These are phyloP conservation scores for Podospora fimiseda DNA, from an alignment of 495 filamentous ascomycete species.

Conservation along the genomic window DNA sequence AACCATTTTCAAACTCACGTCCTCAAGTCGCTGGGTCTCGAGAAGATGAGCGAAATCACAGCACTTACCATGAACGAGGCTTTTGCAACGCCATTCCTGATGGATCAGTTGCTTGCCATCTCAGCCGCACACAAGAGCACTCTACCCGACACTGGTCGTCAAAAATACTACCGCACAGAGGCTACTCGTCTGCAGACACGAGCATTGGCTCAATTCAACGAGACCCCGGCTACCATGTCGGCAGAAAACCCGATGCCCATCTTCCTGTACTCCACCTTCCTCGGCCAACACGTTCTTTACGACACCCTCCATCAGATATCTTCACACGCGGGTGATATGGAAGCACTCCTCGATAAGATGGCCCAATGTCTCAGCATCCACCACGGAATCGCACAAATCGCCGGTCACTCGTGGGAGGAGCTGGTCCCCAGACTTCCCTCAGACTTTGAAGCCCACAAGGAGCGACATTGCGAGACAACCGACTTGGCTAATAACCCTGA, in stretches of 20 bases:
- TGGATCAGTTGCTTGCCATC: constrained; percentile 40
- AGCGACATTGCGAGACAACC: not conserved
- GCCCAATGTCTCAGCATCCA: constrained; percentile 36
- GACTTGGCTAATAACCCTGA: not conserved
- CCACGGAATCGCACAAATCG: constrained; percentile 13
- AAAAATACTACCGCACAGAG: constrained; percentile 27
- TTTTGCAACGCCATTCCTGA: constrained; percentile 34
- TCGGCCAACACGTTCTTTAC: constrained; percentile 40
- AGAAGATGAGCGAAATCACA: too few species aligned
- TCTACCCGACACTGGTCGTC: not conserved
- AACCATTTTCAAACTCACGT: constrained; percentile 11
- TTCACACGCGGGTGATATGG: constrained; percentile 19
- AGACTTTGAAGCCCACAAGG: not conserved
- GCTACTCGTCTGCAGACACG: constrained; percentile 38
- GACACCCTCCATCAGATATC: constrained; percentile 21
- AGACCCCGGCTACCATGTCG: constrained; percentile 10
- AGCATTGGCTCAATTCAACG: constrained; percentile 34
- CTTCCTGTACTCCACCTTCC: constrained; percentile 40
- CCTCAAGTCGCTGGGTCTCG: not conserved
- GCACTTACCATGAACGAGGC: constrained; percentile 18
- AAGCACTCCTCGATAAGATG: constrained; percentile 34
- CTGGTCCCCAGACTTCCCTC: not conserved
- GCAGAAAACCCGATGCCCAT: constrained; percentile 32
- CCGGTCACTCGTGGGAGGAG: not conserved
- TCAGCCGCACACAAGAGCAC: constrained; percentile 37